These are phyloP conservation scores for Viola odorata DNA, from an alignment of 345 rosid genomes.

Conservation along the genomic window DNA sequence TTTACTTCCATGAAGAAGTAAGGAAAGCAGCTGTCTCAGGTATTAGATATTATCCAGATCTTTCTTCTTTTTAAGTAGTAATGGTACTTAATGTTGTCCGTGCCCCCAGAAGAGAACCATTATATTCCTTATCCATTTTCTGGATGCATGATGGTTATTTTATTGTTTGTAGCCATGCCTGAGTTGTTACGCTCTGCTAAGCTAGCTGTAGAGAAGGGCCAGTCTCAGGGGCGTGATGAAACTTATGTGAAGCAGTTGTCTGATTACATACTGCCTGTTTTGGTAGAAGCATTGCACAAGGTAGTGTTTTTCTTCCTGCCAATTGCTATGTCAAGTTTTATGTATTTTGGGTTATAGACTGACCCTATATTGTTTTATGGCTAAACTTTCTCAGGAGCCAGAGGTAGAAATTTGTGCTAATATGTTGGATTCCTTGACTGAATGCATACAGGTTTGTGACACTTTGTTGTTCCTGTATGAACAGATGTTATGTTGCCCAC, in stretches of 20 bases:
- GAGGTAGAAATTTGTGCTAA: slow-evolving; percentile 93
- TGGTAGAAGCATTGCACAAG: slow-evolving; percentile 95
- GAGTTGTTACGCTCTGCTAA: slow-evolving; percentile 92
- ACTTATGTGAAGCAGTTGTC: slow-evolving; percentile 88
- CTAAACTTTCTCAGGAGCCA: slow-evolving; percentile 71
- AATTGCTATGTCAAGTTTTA: slow-evolving; percentile 1
- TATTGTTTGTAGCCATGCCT: slow-evolving; percentile 74
- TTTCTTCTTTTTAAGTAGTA: background rate
- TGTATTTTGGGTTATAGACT: background rate
- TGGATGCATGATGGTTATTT: background rate
- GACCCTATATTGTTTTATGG: background rate
- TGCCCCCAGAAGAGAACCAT: background rate
- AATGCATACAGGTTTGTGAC: slow-evolving; percentile 79
- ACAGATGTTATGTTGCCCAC: too few relatives aligned
- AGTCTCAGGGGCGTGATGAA: slow-evolving; percentile 77
- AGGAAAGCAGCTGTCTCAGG: slow-evolving; percentile 99
- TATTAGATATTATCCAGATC: slow-evolving; percentile 18
- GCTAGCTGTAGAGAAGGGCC: slow-evolving; percentile 89
- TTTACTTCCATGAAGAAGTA: slow-evolving; percentile 98
- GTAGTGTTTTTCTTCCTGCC: slow-evolving; percentile 26
- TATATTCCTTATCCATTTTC: background rate
- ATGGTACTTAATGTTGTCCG: background rate
- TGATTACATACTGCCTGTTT: slow-evolving; percentile 87
- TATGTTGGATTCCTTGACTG: slow-evolving; percentile 95
- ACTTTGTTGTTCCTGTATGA: too few relatives aligned